Conservation (phyloP, 805 yeast genomes). For the Saturnispora hagleri region DNA sequence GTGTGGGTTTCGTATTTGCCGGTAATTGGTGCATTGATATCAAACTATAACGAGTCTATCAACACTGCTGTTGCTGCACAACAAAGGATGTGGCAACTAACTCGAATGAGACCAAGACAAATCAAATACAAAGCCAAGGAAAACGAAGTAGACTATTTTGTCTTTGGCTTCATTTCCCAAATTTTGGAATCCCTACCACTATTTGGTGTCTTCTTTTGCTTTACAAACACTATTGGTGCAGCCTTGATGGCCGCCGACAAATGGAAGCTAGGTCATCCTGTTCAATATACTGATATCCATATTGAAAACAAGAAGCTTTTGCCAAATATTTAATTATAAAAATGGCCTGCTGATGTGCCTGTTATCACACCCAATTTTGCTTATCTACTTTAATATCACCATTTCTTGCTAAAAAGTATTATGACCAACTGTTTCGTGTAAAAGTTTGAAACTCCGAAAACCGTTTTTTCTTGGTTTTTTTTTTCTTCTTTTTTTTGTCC, state of each 20-base stretch:
- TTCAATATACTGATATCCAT: neutral
- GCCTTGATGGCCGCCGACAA: slow-evolving; percentile 47
- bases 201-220: slow-evolving; percentile 41
- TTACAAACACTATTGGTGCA: slow-evolving; percentile 55
- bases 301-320: neutral
- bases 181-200: slow-evolving; percentile 38
- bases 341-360: neutral
- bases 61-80: slow-evolving; percentile 15
- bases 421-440: neutral
- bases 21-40: slow-evolving; percentile 17
- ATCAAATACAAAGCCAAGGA: slow-evolving; percentile 20
- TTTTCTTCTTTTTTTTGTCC: neutral
- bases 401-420: neutral
- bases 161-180: slow-evolving; percentile 46
- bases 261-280: neutral
- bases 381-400: neutral
- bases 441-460: neutral
- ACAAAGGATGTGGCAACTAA: slow-evolving; percentile 17
- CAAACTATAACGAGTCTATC: slow-evolving; percentile 15
- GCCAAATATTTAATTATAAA: neutral
- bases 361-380: neutral
- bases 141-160: slow-evolving; percentile 31
- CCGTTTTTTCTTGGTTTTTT: neutral
- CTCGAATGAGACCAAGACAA: slow-evolving; percentile 22
- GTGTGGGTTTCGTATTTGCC: slow-evolving; percentile 19